phyloP scores from a whole-genome alignment of 1,139 yeast species.

The Yamadazyma membranifaciens region DNA sequence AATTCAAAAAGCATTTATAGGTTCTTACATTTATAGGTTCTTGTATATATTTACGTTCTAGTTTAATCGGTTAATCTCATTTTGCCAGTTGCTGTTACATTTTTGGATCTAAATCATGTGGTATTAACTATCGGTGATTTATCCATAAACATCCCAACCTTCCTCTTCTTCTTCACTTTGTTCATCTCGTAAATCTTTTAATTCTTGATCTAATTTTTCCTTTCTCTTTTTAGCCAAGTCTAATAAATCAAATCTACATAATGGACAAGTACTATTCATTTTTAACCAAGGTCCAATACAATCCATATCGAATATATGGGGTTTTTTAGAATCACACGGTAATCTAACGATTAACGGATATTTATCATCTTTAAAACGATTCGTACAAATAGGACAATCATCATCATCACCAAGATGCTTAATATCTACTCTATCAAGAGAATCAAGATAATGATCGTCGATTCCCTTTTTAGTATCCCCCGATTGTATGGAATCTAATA shows the following conservation, averaged over 20 bases:
- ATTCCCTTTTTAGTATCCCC: conserved; percentile 47
- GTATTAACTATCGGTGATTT: too few species aligned
- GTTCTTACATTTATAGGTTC: conserved; percentile 1
- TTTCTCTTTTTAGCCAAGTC: conserved; percentile 41
- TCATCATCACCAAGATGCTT: conserved; percentile 50
- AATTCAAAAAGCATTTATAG: conserved; percentile 50
- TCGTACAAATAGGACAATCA: conserved; percentile 83
- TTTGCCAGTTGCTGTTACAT: too few species aligned
- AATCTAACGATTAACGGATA: conserved; percentile 78
- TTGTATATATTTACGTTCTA: neutral
- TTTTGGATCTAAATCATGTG: too few species aligned
- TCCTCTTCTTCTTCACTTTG: conserved; percentile 68
- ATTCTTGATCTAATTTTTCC: conserved; percentile 38
- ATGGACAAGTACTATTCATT: conserved; percentile 79
- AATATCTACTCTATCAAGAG: conserved; percentile 67
- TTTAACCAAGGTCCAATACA: conserved; percentile 90
- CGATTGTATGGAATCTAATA: conserved; percentile 24
- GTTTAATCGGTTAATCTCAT: too few species aligned
- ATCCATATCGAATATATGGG: conserved; percentile 81
- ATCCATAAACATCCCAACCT: conserved; percentile 79
- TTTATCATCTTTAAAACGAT: conserved; percentile 64
- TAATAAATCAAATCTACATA: conserved; percentile 74
- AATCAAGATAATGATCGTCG: conserved; percentile 66
- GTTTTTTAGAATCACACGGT: conserved; percentile 56
- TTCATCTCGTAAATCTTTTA: conserved; percentile 47